phyloP scores from a whole-genome alignment of 2,329 filamentous ascomycete species.

The Neonectria neomacrospora region DNA sequence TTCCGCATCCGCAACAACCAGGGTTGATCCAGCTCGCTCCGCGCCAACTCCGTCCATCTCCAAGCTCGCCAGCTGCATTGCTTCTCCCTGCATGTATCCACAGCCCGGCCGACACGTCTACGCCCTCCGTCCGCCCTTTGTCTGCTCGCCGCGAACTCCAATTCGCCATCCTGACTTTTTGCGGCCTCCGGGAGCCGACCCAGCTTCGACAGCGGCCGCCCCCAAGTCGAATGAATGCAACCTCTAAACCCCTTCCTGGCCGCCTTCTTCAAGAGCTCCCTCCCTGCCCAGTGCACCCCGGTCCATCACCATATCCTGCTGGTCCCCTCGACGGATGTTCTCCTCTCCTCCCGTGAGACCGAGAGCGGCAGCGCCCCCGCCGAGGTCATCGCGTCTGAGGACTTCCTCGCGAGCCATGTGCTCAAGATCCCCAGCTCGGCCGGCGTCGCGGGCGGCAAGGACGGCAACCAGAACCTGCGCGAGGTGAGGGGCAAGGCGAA shows the following conservation, averaged over 20 bases:
- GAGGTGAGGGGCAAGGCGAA: conserved; percentile 94
- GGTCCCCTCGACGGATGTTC: conserved; percentile 91
- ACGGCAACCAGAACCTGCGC: conserved; percentile 72
- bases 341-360: conserved; percentile 87
- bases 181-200: conserved; percentile 44
- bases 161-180: conserved; percentile 34
- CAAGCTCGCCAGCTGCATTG: conserved; percentile 18
- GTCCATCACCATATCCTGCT: conserved; percentile 93
- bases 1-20: conserved; percentile 36
- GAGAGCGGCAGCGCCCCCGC: conserved; percentile 81
- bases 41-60: conserved; percentile 13
- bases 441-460: conserved; percentile 64
- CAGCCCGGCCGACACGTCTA: conserved; percentile 31
- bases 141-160: conserved; percentile 19
- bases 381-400: conserved; percentile 88
- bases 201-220: conserved; percentile 41
- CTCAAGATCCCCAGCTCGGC: conserved; percentile 77
- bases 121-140: conserved; percentile 19
- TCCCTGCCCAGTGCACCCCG: conserved; percentile 90
- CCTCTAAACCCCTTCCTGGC: conserved; percentile 98
- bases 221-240: conserved; percentile 75
- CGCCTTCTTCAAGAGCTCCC: conserved; percentile 97
- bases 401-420: conserved; percentile 97
- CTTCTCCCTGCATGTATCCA: conserved; percentile 42
- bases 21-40: conserved; percentile 28